Evolutionary conservation across 495 filamentous ascomycete genomes (phyloP).

Genomic region (Annulohypoxylon nitens): DNA sequence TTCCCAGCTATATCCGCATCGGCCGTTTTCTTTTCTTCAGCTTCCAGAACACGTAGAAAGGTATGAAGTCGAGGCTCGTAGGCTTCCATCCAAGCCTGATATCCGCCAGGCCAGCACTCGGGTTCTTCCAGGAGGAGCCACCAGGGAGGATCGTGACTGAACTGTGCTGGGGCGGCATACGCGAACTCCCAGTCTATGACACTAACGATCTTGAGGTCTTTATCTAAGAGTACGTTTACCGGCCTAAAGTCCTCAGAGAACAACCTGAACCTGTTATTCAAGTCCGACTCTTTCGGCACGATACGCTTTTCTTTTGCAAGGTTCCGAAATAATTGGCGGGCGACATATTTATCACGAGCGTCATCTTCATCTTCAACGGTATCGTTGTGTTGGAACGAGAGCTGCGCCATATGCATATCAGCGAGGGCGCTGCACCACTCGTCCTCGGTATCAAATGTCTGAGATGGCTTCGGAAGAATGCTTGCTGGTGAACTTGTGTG

Average conservation of each 20-base stretch:
- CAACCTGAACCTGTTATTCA: constrained; percentile 34
- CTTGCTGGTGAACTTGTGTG: neutral
- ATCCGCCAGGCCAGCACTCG: constrained; percentile 53
- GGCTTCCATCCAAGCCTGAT: constrained; percentile 45
- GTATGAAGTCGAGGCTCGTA: constrained; percentile 34
- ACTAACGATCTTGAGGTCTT: constrained; percentile 33
- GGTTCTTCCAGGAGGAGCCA: constrained; percentile 58
- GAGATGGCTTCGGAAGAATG: neutral
- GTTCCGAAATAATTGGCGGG: constrained; percentile 53
- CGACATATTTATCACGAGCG: constrained; percentile 52
- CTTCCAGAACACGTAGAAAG: constrained; percentile 50
- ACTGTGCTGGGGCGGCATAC: constrained; percentile 58
- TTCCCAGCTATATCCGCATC: neutral
- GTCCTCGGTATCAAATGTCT: neutral
- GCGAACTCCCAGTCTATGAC: constrained; percentile 60
- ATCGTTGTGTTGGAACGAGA: constrained; percentile 7
- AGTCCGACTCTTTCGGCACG: constrained; percentile 35
- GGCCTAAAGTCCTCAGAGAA: constrained; percentile 47
- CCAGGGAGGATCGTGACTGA: constrained; percentile 57
- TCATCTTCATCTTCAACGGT: constrained; percentile 45
- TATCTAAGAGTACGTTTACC: constrained; percentile 50
- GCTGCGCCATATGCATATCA: constrained; percentile 3
- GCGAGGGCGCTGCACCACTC: constrained; percentile 9
- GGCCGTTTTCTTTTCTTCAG: constrained; percentile 34
- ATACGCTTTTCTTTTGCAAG: constrained; percentile 50